Conservation (phyloP, 2,329 filamentous ascomycete species). For the Penicillium sp. region DNA sequence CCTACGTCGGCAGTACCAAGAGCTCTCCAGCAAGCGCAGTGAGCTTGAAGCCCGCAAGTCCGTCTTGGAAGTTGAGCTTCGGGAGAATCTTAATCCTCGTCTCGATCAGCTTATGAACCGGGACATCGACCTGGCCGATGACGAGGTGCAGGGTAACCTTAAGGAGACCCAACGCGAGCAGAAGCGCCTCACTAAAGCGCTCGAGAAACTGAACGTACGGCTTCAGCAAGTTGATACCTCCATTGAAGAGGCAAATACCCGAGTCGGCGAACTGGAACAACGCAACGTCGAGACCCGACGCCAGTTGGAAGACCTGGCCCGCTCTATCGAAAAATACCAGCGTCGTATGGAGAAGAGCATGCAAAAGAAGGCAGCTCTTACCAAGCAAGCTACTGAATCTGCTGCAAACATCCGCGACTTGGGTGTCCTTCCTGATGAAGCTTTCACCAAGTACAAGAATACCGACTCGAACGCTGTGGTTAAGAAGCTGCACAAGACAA, state of each 20-base stretch:
- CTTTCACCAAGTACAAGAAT: conserved; percentile 85
- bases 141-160: conserved; percentile 62
- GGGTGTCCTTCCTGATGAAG: conserved; percentile 89
- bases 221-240: conserved; percentile 73
- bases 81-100: conserved; percentile 83
- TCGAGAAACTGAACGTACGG: conserved; percentile 67
- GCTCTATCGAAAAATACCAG: conserved; percentile 79
- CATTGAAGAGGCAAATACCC: conserved; percentile 60
- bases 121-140: conserved; percentile 66
- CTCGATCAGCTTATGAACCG: conserved; percentile 81
- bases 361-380: conserved; percentile 79
- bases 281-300: conserved; percentile 64
- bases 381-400: conserved; percentile 74
- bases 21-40: conserved; percentile 69
- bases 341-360: conserved; percentile 90
- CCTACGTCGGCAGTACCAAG: conserved; percentile 73
- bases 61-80: conserved; percentile 79
- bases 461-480: conserved; percentile 74
- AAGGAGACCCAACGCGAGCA: conserved; percentile 80
- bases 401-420: conserved; percentile 88
- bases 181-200: conserved; percentile 69
- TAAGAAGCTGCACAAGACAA: conserved; percentile 80
- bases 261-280: conserved; percentile 61
- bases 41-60: conserved; percentile 80
- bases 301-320: conserved; percentile 72